A percentile compares a stretch with the other conserved stretches of the same genome.
Evolutionary conservation across 2,329 filamentous ascomycete genomes (phyloP).

Genomic region (Ophiocordyceps unilateralis): DNA sequence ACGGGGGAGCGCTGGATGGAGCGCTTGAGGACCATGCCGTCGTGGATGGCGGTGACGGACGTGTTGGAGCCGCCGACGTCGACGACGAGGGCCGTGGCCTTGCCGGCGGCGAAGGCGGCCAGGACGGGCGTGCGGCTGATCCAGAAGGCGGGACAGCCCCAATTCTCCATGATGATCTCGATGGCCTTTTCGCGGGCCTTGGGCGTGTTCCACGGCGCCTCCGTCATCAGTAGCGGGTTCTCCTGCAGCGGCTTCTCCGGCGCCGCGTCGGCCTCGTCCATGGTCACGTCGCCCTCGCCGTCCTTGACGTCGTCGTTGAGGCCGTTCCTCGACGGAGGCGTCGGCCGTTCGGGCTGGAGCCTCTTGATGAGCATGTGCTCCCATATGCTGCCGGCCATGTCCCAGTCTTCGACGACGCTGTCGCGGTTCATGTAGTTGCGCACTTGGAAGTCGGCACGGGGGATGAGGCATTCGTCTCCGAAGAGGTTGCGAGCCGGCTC

Average conservation of each 20-base stretch:
- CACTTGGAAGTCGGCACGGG: slow-evolving; percentile 61
- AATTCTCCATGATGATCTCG: slow-evolving; percentile 93
- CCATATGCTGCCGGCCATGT: slow-evolving; percentile 76
- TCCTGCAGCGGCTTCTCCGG: slow-evolving; percentile 72
- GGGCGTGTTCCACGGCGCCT: slow-evolving; percentile 77
- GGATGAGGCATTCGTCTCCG: slow-evolving; percentile 79
- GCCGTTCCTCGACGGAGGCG: slow-evolving; percentile 57
- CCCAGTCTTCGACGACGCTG: slow-evolving; percentile 91
- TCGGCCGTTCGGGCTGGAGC: slow-evolving; percentile 59
- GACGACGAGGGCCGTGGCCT: slow-evolving; percentile 80
- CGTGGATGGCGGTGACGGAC: slow-evolving; percentile 79
- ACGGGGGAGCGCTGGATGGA: slow-evolving; percentile 72
- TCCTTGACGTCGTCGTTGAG: slow-evolving; percentile 52
- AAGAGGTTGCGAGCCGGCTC: slow-evolving; percentile 45
- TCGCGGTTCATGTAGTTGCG: slow-evolving; percentile 84
- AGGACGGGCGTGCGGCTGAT: slow-evolving; percentile 77
- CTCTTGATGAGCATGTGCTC: slow-evolving; percentile 82
- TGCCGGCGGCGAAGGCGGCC: slow-evolving; percentile 81
- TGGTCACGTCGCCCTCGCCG: slow-evolving; percentile 40
- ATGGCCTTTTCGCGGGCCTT: slow-evolving; percentile 89
- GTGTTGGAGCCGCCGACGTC: slow-evolving; percentile 82
- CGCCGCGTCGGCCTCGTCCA: slow-evolving; percentile 28
- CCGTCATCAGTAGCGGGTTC: slow-evolving; percentile 82
- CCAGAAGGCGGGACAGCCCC: slow-evolving; percentile 91
- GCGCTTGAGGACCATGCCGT: slow-evolving; percentile 86